These are phyloP conservation scores for Grigorovia humatica DNA, from an alignment of 805 yeast species.

Conservation along the genomic window DNA sequence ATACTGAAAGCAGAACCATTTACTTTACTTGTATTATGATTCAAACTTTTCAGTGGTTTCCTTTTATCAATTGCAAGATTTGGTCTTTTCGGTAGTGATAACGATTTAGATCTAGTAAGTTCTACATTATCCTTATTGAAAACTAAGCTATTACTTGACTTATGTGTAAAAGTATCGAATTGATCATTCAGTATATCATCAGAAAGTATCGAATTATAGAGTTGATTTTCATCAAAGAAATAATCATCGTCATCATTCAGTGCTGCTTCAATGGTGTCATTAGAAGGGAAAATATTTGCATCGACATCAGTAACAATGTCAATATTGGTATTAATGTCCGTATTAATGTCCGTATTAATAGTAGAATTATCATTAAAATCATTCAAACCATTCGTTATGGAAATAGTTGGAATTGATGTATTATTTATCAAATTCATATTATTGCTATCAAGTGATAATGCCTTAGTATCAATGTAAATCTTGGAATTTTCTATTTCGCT, in stretches of 20 bases:
- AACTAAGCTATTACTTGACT: slow-evolving; percentile 3
- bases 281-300: neutral
- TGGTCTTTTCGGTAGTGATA: slow-evolving; percentile 6
- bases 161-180: neutral
- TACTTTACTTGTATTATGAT: slow-evolving; percentile 2
- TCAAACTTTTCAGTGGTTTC: slow-evolving; percentile 5
- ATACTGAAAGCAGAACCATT: no score
- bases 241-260: slow-evolving; percentile 1
- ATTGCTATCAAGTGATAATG: neutral
- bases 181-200: neutral
- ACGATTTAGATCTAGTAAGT: slow-evolving; percentile 7
- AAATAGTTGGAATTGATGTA: neutral
- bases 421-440: no score
- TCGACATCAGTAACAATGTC: neutral
- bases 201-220: neutral
- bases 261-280: neutral
- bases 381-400: neutral
- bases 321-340: neutral
- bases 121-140: slow-evolving; percentile 6
- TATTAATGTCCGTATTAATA: neutral
- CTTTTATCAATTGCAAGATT: slow-evolving; percentile 1
- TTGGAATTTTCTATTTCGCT: neutral
- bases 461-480: neutral
- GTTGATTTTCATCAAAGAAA: slow-evolving; percentile 8
- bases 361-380: neutral